Evolutionary conservation across 1,284 basidiomycete species (phyloP).

Genomic region (Malassezia sp.): DNA sequence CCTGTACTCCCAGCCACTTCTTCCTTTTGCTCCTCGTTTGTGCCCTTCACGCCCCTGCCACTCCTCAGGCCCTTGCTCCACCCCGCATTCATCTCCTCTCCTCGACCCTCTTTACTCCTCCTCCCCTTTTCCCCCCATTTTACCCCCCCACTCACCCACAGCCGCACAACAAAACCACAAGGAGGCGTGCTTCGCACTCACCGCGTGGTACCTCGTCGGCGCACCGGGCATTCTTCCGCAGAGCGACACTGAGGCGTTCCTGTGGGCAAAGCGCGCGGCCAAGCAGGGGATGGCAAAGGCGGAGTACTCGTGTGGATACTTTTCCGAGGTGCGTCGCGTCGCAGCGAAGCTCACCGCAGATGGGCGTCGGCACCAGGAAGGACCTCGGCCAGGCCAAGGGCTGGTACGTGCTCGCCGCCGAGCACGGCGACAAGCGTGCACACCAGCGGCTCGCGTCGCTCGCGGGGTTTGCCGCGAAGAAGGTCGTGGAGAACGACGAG

Average conservation of each 20-base stretch:
- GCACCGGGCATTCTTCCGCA: conserved; percentile 94
- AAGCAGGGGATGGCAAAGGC: conserved; percentile 45
- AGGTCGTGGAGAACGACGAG: conserved; percentile 19
- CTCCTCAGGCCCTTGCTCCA: no score
- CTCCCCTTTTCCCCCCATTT: not conserved
- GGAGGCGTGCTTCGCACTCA: conserved; percentile 93
- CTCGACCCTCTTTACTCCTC: conserved; percentile 11
- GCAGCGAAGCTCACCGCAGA: no score
- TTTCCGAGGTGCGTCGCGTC: no score
- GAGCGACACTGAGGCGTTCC: conserved; percentile 89
- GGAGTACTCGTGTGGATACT: conserved; percentile 88
- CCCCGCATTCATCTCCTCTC: no score
- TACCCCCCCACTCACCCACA: no score
- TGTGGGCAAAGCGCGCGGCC: conserved; percentile 46
- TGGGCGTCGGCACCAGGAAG: conserved; percentile 48
- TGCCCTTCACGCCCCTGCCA: no score
- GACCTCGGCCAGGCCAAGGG: conserved; percentile 53
- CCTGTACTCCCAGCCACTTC: no score
- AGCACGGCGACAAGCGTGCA: conserved; percentile 89
- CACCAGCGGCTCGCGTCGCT: conserved; percentile 58
- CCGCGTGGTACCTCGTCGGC: conserved; percentile 97
- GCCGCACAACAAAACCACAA: conserved; percentile 87
- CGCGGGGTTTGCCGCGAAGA: conserved; percentile 19
- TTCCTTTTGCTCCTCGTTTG: no score
- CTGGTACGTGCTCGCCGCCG: conserved; percentile 81